Evolutionary conservation across 768 basidiomycete genomes (phyloP).

Genomic region (Hericium alpestre): DNA sequence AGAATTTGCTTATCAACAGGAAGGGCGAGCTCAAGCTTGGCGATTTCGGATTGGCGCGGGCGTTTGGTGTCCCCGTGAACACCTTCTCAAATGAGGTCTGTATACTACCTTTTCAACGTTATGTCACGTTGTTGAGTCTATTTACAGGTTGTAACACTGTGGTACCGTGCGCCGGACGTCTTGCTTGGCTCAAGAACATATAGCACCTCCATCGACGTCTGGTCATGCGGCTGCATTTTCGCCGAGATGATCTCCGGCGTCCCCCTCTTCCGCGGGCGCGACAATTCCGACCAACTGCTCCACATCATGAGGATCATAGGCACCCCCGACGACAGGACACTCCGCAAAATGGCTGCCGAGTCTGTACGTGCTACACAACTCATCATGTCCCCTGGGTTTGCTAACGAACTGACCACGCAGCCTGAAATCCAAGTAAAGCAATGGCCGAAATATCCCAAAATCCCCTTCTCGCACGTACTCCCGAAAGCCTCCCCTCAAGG

Average conservation of each 20-base stretch:
- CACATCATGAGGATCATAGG: slow-evolving; percentile 97
- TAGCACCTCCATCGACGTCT: slow-evolving; percentile 96
- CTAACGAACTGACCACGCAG: slow-evolving; percentile 25
- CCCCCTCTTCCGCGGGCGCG: slow-evolving; percentile 91
- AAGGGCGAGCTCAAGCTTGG: slow-evolving; percentile 96
- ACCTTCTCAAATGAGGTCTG: slow-evolving; percentile 93
- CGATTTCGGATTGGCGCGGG: slow-evolving; percentile 94
- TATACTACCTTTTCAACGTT: slow-evolving; percentile 3
- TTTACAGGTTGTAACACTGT: slow-evolving; percentile 87
- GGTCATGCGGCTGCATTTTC: slow-evolving; percentile 98
- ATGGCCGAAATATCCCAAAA: slow-evolving; percentile 80
- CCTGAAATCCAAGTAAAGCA: slow-evolving; percentile 78
- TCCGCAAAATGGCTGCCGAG: slow-evolving; percentile 83
- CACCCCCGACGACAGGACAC: slow-evolving; percentile 80
- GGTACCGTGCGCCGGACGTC: slow-evolving; percentile 98
- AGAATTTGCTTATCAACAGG: slow-evolving; percentile 94
- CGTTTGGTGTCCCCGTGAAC: slow-evolving; percentile 97
- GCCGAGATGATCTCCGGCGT: slow-evolving; percentile 99
- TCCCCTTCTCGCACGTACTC: slow-evolving; percentile 69
- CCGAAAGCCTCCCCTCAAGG: slow-evolving; percentile 83
- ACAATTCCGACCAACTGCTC: slow-evolving; percentile 94
- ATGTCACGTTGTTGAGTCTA: slow-evolving; percentile 3
- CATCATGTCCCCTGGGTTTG: not conserved
- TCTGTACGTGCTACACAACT: slow-evolving; percentile 70
- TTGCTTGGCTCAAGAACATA: slow-evolving; percentile 94